Base-by-base conservation (phyloP, 495 filamentous ascomycete species). In the Penicillium robsamsonii region DNA sequence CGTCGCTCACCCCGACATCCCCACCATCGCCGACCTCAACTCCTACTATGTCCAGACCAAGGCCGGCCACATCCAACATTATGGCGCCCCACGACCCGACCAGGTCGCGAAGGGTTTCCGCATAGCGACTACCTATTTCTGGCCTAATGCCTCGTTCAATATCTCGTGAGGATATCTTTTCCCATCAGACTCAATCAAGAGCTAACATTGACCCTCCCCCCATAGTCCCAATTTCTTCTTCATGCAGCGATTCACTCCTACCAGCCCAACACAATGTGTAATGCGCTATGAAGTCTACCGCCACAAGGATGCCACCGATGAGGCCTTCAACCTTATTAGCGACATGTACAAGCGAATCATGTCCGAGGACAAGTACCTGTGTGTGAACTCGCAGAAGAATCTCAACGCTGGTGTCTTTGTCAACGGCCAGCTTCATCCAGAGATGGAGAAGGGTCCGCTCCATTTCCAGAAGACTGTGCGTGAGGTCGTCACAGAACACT, bases 241-340 rank as follows among this genome's bases (percentile, higher is more conserved):
- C 64, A 75, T 78, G 50, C 75, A 77, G 59, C 65, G 75, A 1
- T 71, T 79, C 57, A 62, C 79, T 2, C 78, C 78, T 35, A 64
- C 53, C 31, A 65, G 64, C 24, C 67, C 75, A 0, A 71, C 60
- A 7, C 70, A 63, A 18, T 70, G 61, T 13, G 62, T 61, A 1
- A 76, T 81, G 62, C 60, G 73, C 37, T 79, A 80, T 51, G 72
- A 81, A 55, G 75, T 80, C 44, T 80, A 71, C 59, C 71, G 76
- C 25, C 71, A 78, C 66, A 79, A 76, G 59, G 59, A 75, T 41
- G 60, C 72, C 17, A 65, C 69, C 1, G 75, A 78, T n/a, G 74
- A 75, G 31, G 66, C 71, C 4, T 79, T 79, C 61, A 57, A 66
- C 13, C 52, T 70, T 15, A 71, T 78, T 61, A 74, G 67, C 49